Percentiles rank a stretch among this genome's conserved stretches.
Conservation (phyloP, 106 monocot genomes). For the Xerophyta viscosa region DNA sequence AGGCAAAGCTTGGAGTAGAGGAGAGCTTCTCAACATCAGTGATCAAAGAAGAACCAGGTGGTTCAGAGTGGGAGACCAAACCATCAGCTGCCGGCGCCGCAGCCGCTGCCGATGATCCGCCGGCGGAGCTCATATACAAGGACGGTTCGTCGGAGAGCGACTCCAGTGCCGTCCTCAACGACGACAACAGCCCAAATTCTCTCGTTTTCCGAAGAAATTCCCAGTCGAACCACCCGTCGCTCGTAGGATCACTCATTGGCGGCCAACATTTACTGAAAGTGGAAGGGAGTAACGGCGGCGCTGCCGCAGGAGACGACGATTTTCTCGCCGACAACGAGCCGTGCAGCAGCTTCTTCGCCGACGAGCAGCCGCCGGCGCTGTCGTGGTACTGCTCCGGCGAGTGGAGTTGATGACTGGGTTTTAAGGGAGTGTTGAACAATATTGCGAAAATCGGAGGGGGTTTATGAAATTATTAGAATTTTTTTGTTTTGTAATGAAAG, state of each 20-base stretch:
- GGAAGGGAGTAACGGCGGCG: neutral
- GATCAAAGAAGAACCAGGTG: slow-evolving; percentile 12
- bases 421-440: too few species aligned
- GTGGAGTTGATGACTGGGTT: too few species aligned
- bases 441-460: too few species aligned
- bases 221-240: too few species aligned
- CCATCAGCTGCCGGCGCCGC: neutral
- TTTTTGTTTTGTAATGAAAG: too few species aligned
- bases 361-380: slow-evolving; percentile 12
- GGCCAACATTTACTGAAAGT: neutral
- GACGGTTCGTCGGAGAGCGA: slow-evolving; percentile 60
- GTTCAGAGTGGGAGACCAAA: neutral
- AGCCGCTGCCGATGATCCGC: neutral
- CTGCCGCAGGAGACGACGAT: too few species aligned
- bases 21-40: neutral
- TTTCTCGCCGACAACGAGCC: slow-evolving; percentile 13
- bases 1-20: slow-evolving; percentile 15
- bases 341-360: slow-evolving; percentile 17
- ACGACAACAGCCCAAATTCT: slow-evolving; percentile 17
- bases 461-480: too few species aligned
- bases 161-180: slow-evolving; percentile 36
- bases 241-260: too few species aligned
- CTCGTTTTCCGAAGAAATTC: too few species aligned
- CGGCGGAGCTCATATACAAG: slow-evolving; percentile 8
- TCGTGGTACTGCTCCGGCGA: slow-evolving; percentile 19